Evolutionary conservation across 441 rosid species (phyloP).

Genomic region (Manihot esculenta): DNA sequence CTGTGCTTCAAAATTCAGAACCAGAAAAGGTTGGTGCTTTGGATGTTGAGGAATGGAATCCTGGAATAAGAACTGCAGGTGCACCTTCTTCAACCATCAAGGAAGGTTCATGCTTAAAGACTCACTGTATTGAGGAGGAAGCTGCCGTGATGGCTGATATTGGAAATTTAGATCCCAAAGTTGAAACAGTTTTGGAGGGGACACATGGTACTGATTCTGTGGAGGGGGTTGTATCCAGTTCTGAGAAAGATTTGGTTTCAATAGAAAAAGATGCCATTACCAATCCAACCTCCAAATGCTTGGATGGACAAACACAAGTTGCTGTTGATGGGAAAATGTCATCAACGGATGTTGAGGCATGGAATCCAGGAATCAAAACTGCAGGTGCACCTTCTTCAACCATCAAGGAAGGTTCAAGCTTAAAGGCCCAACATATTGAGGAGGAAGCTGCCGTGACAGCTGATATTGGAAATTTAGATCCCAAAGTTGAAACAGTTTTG

Average conservation of each 20-base stretch:
- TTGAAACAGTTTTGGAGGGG: constrained; percentile 19
- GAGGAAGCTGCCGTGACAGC: constrained; percentile 19
- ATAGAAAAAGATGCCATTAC: constrained; percentile 24
- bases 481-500: constrained; percentile 18
- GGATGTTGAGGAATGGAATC: constrained; percentile 17
- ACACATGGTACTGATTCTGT: constrained; percentile 12
- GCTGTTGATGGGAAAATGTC: no score
- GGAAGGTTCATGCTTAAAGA: constrained; percentile 23
- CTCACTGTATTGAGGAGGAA: constrained; percentile 26
- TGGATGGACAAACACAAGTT: no score
- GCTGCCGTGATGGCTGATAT: constrained; percentile 4
- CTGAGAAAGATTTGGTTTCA: constrained; percentile 19
- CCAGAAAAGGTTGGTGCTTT: constrained; percentile 21
- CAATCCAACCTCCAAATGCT: no score
- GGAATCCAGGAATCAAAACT: no score
- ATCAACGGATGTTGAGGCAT: no score
- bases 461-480: constrained; percentile 21
- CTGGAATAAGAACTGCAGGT: constrained; percentile 18
- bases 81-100: constrained; percentile 13
- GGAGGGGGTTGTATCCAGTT: constrained; percentile 15
- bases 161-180: constrained; percentile 22
- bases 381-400: constrained; percentile 14
- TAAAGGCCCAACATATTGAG: constrained; percentile 21
- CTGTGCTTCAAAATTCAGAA: constrained; percentile 16
- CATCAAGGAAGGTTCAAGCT: constrained; percentile 21